Evolutionary conservation across 2,329 filamentous ascomycete genomes (phyloP).

Genomic region (Ambrosiella cleistominuta): DNA sequence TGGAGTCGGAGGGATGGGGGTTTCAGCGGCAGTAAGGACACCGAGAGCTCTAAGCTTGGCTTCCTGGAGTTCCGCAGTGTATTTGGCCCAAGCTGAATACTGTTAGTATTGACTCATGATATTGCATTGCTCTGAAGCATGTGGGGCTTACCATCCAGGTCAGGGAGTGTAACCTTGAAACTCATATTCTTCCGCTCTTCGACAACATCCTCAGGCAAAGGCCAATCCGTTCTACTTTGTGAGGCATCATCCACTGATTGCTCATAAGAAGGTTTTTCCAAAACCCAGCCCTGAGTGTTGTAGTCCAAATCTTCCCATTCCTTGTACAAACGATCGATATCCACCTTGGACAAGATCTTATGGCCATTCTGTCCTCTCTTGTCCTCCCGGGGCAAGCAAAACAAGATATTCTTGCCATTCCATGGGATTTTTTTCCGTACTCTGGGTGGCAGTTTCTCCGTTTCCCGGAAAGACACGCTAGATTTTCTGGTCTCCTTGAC

Average conservation of each 20-base stretch:
- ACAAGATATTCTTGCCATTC: constrained; percentile 58
- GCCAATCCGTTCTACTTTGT: constrained; percentile 55
- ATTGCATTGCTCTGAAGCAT: background rate
- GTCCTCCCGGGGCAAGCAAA: constrained; percentile 51
- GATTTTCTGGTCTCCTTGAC: constrained; percentile 18
- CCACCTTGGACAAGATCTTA: constrained; percentile 34
- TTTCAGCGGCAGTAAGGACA: constrained; percentile 62
- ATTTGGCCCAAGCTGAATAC: constrained; percentile 45
- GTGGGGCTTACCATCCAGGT: constrained; percentile 37
- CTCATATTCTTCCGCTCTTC: constrained; percentile 34
- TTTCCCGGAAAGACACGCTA: constrained; percentile 18
- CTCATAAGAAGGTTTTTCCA: constrained; percentile 30
- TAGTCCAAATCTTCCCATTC: constrained; percentile 56
- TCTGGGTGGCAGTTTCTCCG: constrained; percentile 32
- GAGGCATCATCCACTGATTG: constrained; percentile 26
- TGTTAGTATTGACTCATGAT: constrained; percentile 6
- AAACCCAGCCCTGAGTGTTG: constrained; percentile 48
- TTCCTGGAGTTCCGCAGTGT: constrained; percentile 69
- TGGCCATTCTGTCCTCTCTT: constrained; percentile 40
- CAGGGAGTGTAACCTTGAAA: constrained; percentile 52
- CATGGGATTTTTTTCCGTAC: constrained; percentile 56
- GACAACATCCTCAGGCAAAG: constrained; percentile 39
- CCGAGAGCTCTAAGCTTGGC: constrained; percentile 84
- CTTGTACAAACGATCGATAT: constrained; percentile 43
- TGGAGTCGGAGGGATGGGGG: constrained; percentile 33